These are phyloP conservation scores for Coffea eugenioides DNA, from an alignment of 257 asterid genomes.

Conservation along the genomic window DNA sequence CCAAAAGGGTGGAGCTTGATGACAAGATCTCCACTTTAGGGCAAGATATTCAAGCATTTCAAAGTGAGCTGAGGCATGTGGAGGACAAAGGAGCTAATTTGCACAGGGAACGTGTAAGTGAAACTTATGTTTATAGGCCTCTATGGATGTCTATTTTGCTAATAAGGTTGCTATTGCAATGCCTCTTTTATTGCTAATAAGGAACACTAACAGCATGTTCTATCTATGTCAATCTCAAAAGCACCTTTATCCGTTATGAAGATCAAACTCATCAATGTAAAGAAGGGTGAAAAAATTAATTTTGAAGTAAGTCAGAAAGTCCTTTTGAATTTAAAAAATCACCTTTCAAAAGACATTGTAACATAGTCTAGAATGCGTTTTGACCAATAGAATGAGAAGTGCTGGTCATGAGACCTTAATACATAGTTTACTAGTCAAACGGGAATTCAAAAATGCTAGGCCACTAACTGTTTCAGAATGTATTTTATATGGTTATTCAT, in stretches of 20 bases:
- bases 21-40: conserved; percentile 36
- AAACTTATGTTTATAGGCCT: not conserved
- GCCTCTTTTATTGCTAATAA: not conserved
- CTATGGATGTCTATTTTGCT: not conserved
- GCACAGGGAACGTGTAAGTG: conserved; percentile 65
- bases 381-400: not conserved
- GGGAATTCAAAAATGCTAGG: not conserved
- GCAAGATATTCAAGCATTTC: conserved; percentile 45
- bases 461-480: no score
- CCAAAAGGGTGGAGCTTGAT: conserved; percentile 43
- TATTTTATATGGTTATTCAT: no score
- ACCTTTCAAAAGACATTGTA: not conserved
- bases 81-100: conserved; percentile 74
- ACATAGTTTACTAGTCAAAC: not conserved
- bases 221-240: not conserved
- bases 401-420: not conserved
- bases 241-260: not conserved
- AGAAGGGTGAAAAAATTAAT: not conserved
- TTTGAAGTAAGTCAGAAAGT: not conserved
- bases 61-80: conserved; percentile 47
- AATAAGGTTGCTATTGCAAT: not conserved
- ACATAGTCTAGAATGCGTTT: not conserved
- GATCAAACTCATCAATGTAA: not conserved
- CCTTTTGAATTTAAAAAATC: not conserved
- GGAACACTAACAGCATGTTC: not conserved